Base-by-base conservation (phyloP, 2,329 filamentous ascomycete genomes). In the Venturia pyrina region DNA sequence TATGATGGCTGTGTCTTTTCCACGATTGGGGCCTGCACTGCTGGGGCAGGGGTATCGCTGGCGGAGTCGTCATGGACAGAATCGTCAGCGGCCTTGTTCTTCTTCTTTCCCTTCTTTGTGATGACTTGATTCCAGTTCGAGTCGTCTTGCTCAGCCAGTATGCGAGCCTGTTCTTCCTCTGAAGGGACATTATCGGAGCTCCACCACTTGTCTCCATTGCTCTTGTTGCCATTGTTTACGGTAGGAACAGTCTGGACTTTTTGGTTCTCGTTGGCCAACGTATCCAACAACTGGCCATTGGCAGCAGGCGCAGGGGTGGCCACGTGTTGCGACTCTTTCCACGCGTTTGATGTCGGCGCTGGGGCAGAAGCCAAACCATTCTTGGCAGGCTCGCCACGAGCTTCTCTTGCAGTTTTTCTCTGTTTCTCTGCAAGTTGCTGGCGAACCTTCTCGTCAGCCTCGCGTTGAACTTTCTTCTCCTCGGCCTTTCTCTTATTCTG, bases 401-500 rank as follows among this genome's bases (percentile, higher is more conserved):
- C 86, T 74, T 92, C 85, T 70, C 93, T 87, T 66, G 92, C 92
- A 67, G 84, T 83, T 68, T 92, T 89, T 69, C 91, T 86, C 80
- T 96, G 93, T 75, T 89, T 88, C 80, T 97, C 92, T 72, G 90
- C 81, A 68, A 90, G 82, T 46, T 80, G 80, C 79, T 91, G 90
- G 73, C 93, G 88, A 72, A 90, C 83, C 73, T 87, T 85, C 79
- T 97, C 93, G 0, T 89, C 86, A 71, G 90, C 89, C 73, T 93
- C 88, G 40, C 89, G 87, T 66, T 85, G 82, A 40, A 82, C 81
- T 82, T 91, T 95, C 72, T 87, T 87, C 66, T 87, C 88, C 78
- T 96, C 92, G 46, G 85, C 87, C 86, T 96, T 97, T 80, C 89
- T 87, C 70, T 88, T 86, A 80, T 96, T 95, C 81, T 97, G 93